A percentile compares a stretch with the other conserved stretches of the same genome.
phyloP scores from a whole-genome alignment of 169 alveolate species.

The Cyclospora cayetanensis region DNA sequence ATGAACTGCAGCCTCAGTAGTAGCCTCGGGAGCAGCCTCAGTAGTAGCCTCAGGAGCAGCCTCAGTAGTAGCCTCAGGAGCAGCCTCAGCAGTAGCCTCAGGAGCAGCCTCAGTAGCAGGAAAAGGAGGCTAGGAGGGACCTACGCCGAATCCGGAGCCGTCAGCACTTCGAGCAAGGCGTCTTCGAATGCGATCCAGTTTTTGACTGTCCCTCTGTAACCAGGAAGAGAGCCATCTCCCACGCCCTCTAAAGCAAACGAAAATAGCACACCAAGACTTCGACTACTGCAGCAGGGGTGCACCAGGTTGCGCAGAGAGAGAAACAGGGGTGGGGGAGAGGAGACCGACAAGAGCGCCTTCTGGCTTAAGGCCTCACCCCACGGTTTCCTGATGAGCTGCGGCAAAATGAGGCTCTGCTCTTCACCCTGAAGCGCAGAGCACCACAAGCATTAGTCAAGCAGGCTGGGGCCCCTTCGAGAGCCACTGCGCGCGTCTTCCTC shows the following conservation, averaged over 20 bases:
- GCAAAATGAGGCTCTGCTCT: conserved; percentile 16
- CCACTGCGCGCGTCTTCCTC: too few species aligned
- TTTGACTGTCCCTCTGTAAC: background rate
- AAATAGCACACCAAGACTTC: too few species aligned
- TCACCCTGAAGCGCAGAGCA: background rate
- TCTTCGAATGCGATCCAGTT: background rate
- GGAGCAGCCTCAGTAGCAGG: background rate
- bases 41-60: conserved; percentile 18
- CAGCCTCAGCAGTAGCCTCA: background rate
- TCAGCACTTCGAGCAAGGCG: background rate
- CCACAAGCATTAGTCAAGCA: too few species aligned
- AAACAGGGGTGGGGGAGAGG: too few species aligned
- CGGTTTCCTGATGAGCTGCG: background rate
- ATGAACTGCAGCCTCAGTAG: background rate
- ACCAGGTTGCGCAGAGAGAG: too few species aligned
- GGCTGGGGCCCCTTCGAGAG: too few species aligned
- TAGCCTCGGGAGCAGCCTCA: background rate
- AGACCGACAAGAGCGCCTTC: too few species aligned
- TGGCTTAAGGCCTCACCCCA: too few species aligned
- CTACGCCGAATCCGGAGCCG: background rate
- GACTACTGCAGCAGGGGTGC: too few species aligned
- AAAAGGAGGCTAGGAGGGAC: background rate
- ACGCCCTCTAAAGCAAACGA: background rate
- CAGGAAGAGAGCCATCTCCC: background rate
- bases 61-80: background rate